Evolutionary conservation across 2,329 filamentous ascomycete species (phyloP).

Genomic region (Bipolaris gigantea): DNA sequence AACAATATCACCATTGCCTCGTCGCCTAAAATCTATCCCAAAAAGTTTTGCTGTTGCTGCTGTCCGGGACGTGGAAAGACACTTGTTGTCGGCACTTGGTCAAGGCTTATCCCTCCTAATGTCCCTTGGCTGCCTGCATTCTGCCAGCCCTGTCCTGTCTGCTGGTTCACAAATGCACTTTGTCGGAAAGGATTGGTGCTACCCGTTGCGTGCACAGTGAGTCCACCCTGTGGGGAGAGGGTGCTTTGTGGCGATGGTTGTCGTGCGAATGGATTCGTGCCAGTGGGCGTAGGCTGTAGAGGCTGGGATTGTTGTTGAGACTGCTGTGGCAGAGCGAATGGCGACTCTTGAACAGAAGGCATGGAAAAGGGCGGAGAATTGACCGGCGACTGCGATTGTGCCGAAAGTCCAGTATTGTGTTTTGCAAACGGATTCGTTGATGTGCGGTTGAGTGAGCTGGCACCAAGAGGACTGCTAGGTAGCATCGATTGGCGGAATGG

Average conservation of each 20-base stretch:
- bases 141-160: slow-evolving; percentile 88
- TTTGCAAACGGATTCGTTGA: slow-evolving; percentile 89
- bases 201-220: slow-evolving; percentile 75
- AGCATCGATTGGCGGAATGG: slow-evolving; percentile 94
- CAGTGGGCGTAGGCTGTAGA: slow-evolving; percentile 62
- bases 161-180: slow-evolving; percentile 84
- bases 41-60: slow-evolving; percentile 35
- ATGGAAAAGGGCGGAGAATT: slow-evolving; percentile 33
- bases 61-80: slow-evolving; percentile 81
- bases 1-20: neutral
- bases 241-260: slow-evolving; percentile 49
- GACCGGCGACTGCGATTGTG: slow-evolving; percentile 30
- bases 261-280: slow-evolving; percentile 72
- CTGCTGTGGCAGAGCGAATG: slow-evolving; percentile 43
- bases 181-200: slow-evolving; percentile 95
- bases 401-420: slow-evolving; percentile 43
- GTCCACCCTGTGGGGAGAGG: slow-evolving; percentile 39
- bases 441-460: slow-evolving; percentile 57
- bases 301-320: slow-evolving; percentile 27
- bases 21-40: slow-evolving; percentile 22
- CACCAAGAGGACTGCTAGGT: slow-evolving; percentile 42
- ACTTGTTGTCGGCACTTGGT: slow-evolving; percentile 75
- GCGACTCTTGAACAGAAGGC: slow-evolving; percentile 35
- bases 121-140: slow-evolving; percentile 71
- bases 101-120: slow-evolving; percentile 71